Percentiles rank a stretch among this genome's conserved stretches.
Conservation (phyloP, 257 asterid genomes). For the Cynanchum wilfordii region DNA sequence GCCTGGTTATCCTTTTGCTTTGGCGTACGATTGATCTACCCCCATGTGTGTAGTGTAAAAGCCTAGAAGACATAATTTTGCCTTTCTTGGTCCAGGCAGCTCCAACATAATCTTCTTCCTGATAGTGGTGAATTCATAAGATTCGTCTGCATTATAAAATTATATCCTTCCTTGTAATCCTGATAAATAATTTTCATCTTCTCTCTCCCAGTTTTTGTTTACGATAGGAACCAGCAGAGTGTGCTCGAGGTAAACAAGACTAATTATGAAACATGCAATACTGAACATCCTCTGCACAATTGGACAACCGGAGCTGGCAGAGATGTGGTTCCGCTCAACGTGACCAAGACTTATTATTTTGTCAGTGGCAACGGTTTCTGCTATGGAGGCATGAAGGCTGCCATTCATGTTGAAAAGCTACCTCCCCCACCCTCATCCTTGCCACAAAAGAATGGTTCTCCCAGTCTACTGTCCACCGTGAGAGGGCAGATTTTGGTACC, state of each 20-base stretch:
- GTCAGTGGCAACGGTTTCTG: slow-evolving; percentile 83
- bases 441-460: slow-evolving; percentile 14
- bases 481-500: neutral
- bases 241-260: slow-evolving; percentile 87
- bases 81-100: neutral
- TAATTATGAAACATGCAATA: slow-evolving; percentile 50
- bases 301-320: slow-evolving; percentile 86
- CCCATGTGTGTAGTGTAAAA: neutral
- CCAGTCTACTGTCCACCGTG: neutral
- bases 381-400: slow-evolving; percentile 73
- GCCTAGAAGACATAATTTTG: neutral
- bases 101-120: neutral
- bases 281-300: slow-evolving; percentile 59
- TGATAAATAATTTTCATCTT: neutral
- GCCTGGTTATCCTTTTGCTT: neutral
- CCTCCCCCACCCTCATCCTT: slow-evolving; percentile 66
- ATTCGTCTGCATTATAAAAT: neutral
- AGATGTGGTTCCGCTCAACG: slow-evolving; percentile 87
- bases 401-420: slow-evolving; percentile 43
- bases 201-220: slow-evolving; percentile 36
- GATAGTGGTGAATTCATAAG: neutral
- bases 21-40: neutral
- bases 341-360: slow-evolving; percentile 63
- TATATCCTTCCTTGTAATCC: neutral
- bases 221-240: slow-evolving; percentile 40